Evolutionary conservation across 345 rosid genomes (phyloP).

Genomic region (Hevea brasiliensis): DNA sequence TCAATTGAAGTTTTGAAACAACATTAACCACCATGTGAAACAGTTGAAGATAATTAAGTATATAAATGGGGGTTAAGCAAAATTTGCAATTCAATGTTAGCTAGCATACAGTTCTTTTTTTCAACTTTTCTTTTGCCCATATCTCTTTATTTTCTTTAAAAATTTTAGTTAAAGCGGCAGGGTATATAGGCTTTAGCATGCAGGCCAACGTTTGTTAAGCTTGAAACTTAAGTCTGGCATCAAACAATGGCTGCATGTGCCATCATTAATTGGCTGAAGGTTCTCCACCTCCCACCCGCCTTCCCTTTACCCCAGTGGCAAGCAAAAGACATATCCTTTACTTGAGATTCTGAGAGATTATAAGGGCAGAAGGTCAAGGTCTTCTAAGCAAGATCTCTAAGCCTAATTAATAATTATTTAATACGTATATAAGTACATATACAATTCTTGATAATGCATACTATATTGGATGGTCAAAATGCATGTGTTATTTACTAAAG

Average conservation of each 20-base stretch:
- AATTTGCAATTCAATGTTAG: too few species aligned
- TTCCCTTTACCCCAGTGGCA: slow-evolving; percentile 42
- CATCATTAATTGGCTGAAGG: slow-evolving; percentile 21
- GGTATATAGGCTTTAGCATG: neutral
- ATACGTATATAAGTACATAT: too few species aligned
- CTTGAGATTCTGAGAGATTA: slow-evolving; percentile 25
- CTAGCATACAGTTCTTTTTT: too few species aligned
- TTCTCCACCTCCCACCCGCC: slow-evolving; percentile 23
- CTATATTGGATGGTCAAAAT: too few species aligned
- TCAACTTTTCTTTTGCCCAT: slow-evolving; percentile 8
- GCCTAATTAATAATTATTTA: neutral
- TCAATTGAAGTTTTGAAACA: too few species aligned
- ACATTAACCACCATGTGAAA: too few species aligned
- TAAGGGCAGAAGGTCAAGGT: slow-evolving; percentile 18
- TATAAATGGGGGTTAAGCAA: too few species aligned
- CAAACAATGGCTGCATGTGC: slow-evolving; percentile 9
- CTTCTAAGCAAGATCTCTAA: neutral
- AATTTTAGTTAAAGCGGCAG: neutral
- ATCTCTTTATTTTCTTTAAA: neutral
- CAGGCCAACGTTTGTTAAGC: slow-evolving; percentile 20
- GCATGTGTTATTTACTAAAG: too few species aligned
- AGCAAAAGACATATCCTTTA: slow-evolving; percentile 46
- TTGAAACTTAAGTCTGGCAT: slow-evolving; percentile 37
- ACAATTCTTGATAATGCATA: too few species aligned
- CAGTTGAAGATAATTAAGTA: too few species aligned